Base-by-base conservation (phyloP, 768 basidiomycete species). In the Russula foetens region DNA sequence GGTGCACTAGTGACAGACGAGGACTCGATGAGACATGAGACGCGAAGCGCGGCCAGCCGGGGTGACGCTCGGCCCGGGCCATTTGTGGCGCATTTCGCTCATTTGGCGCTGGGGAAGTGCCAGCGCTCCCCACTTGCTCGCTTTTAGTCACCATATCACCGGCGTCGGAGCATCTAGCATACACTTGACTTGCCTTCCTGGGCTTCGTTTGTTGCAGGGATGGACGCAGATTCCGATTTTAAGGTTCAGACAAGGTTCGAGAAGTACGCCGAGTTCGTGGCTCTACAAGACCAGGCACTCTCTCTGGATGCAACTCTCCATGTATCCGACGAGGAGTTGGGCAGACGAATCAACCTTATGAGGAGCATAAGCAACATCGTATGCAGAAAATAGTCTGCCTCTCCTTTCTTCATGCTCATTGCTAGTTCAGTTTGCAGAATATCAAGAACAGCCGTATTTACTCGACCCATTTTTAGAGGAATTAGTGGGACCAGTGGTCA, bases 391-490 rank as follows among this genome's bases (percentile, higher is more conserved):
- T 47, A 38, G 21, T 28, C n/a, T 8, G 4, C 26, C 17, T 31
- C 11, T 23, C 26, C 7, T 23, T 41, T 17, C 14, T 23, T 46
- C 9, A 12, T 24, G 15, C 60, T 66, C 33, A 65, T 19, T 17
- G 46, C 59, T 26, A 21, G 53, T 63, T 19, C 56, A 98, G 96
- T 80, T 98, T 29, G 82, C 83, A 69, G 83, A 86, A 69, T 98
- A 96, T 69, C 94, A 96, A 71, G 95, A 98, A 63, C 92, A 96
- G 66, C 79, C 94, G 2, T 91, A 93, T 71, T 81, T 99, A 3
- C 78, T 98, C 14, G 97, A 99, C 71, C 94, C 96, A 39, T 86
- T 81, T 66, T 79, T 99, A 21, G 90, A 95, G 68, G 70, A 75
- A 33, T 82, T 99, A 57, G 81, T 97, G 11, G 72, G 77, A 2